phyloP scores from a whole-genome alignment of 192 early-diverging fungal genomes.

The Coemansia sp. region DNA sequence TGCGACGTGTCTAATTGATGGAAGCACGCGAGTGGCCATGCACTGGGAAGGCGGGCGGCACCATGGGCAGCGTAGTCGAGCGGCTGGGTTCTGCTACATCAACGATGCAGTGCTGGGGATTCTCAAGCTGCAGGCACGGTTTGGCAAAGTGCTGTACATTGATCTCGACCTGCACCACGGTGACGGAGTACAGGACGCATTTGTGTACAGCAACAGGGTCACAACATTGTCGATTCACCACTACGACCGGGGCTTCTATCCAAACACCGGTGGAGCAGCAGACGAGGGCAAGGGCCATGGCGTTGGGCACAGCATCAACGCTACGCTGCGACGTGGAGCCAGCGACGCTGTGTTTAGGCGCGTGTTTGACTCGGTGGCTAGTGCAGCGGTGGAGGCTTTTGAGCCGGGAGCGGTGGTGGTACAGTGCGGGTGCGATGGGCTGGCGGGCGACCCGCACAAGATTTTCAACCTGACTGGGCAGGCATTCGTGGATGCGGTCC shows the following conservation, averaged over 20 bases:
- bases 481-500: constrained; percentile 31
- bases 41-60: constrained; percentile 99
- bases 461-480: constrained; percentile 46
- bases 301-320: constrained; percentile 86
- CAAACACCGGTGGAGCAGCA: constrained; percentile 81
- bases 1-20: constrained; percentile 25
- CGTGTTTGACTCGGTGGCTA: constrained; percentile 78
- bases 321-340: constrained; percentile 86
- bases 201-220: constrained; percentile 87
- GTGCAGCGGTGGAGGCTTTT: constrained; percentile 71
- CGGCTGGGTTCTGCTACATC: constrained; percentile 97
- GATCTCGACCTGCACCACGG: constrained; percentile 99
- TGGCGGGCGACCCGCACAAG: constrained; percentile 52
- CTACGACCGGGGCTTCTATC: constrained; percentile 92
- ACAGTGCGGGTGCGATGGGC: constrained; percentile 80
- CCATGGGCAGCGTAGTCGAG: constrained; percentile 86
- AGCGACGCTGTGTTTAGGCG: constrained; percentile 83
- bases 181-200: constrained; percentile 97
- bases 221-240: constrained; percentile 98
- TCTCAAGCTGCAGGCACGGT: constrained; percentile 75
- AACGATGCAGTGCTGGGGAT: constrained; percentile 98
- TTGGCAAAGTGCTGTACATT: constrained; percentile 89
- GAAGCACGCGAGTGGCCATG: constrained; percentile 56
- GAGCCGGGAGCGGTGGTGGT: constrained; percentile 85
- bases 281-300: constrained; percentile 83